These are phyloP conservation scores for Daldinia decipiens DNA, from an alignment of 495 filamentous ascomycete genomes.

Conservation along the genomic window DNA sequence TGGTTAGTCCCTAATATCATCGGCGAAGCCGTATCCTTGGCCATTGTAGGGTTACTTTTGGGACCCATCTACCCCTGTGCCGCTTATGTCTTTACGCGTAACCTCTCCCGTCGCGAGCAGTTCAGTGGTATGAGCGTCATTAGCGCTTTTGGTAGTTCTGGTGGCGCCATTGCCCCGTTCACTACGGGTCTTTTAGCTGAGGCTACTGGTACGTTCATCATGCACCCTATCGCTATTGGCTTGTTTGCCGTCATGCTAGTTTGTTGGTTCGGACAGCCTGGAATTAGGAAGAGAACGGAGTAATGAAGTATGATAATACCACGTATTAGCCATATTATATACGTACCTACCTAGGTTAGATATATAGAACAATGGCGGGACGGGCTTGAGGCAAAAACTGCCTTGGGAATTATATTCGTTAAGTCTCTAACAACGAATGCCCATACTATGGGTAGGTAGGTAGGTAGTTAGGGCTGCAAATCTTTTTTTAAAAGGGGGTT, in stretches of 20 bases:
- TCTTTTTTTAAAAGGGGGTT: neutral
- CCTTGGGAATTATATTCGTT: too few species aligned
- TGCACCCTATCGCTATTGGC: constrained; percentile 76
- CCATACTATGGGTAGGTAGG: too few species aligned
- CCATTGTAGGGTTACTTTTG: constrained; percentile 78
- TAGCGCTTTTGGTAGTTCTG: constrained; percentile 75
- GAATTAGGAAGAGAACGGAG: constrained; percentile 63
- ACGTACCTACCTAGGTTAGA: too few species aligned
- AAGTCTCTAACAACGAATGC: too few species aligned
- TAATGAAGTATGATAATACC: constrained; percentile 31
- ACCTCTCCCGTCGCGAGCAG: constrained; percentile 70
- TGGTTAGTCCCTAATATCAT: constrained; percentile 80
- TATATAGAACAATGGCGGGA: neutral
- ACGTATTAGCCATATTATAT: neutral
- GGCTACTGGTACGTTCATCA: constrained; percentile 73
- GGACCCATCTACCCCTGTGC: constrained; percentile 82
- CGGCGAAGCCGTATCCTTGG: constrained; percentile 74
- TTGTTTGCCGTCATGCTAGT: constrained; percentile 76
- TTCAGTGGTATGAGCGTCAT: constrained; percentile 75
- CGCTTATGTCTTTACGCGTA: constrained; percentile 70
- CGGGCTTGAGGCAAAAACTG: neutral
- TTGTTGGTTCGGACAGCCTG: constrained; percentile 71
- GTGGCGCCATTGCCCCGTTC: constrained; percentile 79
- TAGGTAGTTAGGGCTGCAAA: neutral
- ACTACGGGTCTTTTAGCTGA: constrained; percentile 77